phyloP scores from a whole-genome alignment of 1,284 basidiomycete species.

The Calocybe gambosa region DNA sequence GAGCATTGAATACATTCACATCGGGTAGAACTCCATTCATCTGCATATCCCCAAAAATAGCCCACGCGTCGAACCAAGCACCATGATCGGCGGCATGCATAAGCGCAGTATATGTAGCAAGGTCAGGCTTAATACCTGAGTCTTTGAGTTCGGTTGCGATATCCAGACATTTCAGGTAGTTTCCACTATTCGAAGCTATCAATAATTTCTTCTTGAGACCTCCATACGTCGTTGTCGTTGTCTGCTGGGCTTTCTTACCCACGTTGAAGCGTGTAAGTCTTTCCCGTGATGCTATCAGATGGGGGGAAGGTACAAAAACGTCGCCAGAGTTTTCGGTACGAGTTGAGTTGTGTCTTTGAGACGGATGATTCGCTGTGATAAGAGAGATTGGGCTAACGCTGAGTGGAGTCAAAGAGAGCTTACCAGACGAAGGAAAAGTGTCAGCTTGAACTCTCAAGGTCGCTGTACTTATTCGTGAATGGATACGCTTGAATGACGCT shows the following conservation, averaged over 20 bases:
- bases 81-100: constrained; percentile 40
- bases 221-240: constrained; percentile 23
- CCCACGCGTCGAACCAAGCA: constrained; percentile 50
- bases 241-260: constrained; percentile 23
- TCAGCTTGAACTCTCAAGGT: not conserved
- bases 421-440: constrained; percentile 1
- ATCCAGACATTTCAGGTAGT: constrained; percentile 25
- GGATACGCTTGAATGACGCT: constrained; percentile 25
- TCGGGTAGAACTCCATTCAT: constrained; percentile 52
- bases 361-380: constrained; percentile 5
- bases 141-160: constrained; percentile 53
- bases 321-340: constrained; percentile 1
- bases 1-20: constrained; percentile 52
- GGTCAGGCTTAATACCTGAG: constrained; percentile 40
- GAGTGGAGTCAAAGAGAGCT: constrained; percentile 2
- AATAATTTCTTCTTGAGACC: constrained; percentile 35
- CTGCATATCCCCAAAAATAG: constrained; percentile 69
- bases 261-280: constrained; percentile 22
- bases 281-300: constrained; percentile 14
- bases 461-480: constrained; percentile 4
- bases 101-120: constrained; percentile 49
- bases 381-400: not conserved
- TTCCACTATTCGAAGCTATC: constrained; percentile 26
- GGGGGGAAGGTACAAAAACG: constrained; percentile 10
- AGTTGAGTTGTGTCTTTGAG: constrained; percentile 11